Percentiles rank a stretch among this genome's conserved stretches.
phyloP scores from a whole-genome alignment of 768 basidiomycete species.

The Russula vinacea region DNA sequence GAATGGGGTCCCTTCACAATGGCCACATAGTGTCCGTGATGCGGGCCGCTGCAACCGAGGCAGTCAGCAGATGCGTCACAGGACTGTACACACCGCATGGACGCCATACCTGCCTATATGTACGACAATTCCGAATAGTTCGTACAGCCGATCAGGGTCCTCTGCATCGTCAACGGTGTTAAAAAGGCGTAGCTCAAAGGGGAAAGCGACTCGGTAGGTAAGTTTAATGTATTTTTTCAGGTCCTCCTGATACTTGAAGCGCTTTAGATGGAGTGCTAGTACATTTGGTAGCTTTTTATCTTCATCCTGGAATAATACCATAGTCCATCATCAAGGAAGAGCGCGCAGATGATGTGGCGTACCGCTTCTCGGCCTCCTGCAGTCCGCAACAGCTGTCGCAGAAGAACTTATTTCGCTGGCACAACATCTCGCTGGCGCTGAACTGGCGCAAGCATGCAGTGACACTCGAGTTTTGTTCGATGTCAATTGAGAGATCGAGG shows the following conservation, averaged over 20 bases:
- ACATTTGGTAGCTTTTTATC: conserved; percentile 95
- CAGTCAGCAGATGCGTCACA: conserved; percentile 16
- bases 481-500: conserved; percentile 98
- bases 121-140: conserved; percentile 96
- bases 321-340: not conserved
- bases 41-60: conserved; percentile 68
- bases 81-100: not conserved
- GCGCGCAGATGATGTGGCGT: conserved; percentile 32
- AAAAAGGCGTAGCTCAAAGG: conserved; percentile 89
- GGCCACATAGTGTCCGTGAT: conserved; percentile 97
- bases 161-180: conserved; percentile 94
- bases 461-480: conserved; percentile 96
- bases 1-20: conserved; percentile 78
- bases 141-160: conserved; percentile 89
- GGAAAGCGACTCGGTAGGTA: conserved; percentile 94
- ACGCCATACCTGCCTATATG: conserved; percentile 89
- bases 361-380: conserved; percentile 98
- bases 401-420: conserved; percentile 97
- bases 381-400: conserved; percentile 96
- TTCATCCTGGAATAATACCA: conserved; percentile 72
- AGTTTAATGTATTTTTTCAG: conserved; percentile 89
- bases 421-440: conserved; percentile 97
- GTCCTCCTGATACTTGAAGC: conserved; percentile 98
- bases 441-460: conserved; percentile 95
- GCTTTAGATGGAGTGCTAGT: conserved; percentile 92